Evolutionary conservation across 805 yeast genomes (phyloP).

Genomic region (Candida incommunis): DNA sequence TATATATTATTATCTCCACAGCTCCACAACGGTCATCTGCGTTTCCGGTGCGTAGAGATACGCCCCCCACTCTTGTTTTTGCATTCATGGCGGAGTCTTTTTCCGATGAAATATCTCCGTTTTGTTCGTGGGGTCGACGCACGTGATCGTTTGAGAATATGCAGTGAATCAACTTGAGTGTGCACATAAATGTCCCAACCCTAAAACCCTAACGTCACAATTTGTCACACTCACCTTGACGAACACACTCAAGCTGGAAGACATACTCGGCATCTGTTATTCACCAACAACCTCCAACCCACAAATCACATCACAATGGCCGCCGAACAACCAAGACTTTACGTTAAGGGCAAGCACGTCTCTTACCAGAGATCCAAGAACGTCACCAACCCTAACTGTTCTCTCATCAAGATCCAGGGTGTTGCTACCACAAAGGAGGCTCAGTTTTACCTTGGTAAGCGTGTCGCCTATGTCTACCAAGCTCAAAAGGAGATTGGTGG

Average conservation of each 20-base stretch:
- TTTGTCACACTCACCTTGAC: not conserved
- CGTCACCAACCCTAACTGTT: conserved; percentile 95
- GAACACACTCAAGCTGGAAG: not conserved
- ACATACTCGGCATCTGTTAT: not conserved
- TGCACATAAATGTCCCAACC: not conserved
- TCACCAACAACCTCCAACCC: not conserved
- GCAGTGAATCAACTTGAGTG: too few species aligned
- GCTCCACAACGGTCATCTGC: too few species aligned
- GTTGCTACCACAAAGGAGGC: conserved; percentile 87
- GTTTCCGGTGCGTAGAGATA: too few species aligned
- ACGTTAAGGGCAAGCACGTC: conserved; percentile 99
- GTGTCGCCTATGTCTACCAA: conserved; percentile 98
- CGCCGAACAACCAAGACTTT: conserved; percentile 30
- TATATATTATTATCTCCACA: too few species aligned
- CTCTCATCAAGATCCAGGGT: conserved; percentile 95
- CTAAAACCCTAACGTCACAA: conserved; percentile 1
- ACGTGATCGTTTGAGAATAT: too few species aligned
- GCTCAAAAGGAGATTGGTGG: conserved; percentile 97
- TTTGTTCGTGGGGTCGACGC: too few species aligned
- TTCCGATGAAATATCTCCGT: too few species aligned
- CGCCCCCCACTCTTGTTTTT: too few species aligned
- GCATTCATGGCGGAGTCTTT: too few species aligned
- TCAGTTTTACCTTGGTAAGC: conserved; percentile 98
- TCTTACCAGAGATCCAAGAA: conserved; percentile 99
- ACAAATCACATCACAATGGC: conserved; percentile 11